Percentiles rank a stretch among this genome's conserved stretches.
phyloP scores from a whole-genome alignment of 441 rosid species.

The Adansonia gregorii region DNA sequence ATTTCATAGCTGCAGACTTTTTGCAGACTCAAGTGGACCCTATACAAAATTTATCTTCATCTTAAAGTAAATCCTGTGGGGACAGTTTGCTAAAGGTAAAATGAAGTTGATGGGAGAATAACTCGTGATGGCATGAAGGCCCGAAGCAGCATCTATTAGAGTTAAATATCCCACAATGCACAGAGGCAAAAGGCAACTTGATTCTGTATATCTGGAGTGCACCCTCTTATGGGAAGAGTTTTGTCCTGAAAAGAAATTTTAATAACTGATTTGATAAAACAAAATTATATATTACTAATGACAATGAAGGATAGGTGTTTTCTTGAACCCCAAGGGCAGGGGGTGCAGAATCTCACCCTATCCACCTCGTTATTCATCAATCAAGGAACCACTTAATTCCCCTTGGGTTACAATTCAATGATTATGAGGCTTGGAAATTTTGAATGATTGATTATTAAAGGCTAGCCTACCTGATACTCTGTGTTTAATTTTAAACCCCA shows the following conservation, averaged over 20 bases:
- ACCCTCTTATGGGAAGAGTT: not conserved
- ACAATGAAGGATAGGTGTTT: constrained; percentile 13
- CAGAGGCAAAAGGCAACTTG: not conserved
- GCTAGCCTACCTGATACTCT: not conserved
- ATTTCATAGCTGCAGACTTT: not conserved
- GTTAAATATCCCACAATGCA: constrained; percentile 9
- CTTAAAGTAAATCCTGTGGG: not conserved
- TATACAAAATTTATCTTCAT: not conserved
- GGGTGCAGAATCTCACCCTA: not conserved
- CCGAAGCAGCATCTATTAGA: constrained; percentile 1
- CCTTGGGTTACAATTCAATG: constrained; percentile 5
- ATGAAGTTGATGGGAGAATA: constrained; percentile 20
- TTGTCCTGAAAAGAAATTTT: constrained; percentile 12
- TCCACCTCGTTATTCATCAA: not conserved
- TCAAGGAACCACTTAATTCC: not conserved
- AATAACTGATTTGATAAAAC: constrained; percentile 8
- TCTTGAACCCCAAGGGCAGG: constrained; percentile 6
- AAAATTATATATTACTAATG: not conserved
- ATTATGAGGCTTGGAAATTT: not conserved
- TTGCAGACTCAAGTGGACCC: not conserved
- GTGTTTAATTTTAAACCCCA: not conserved
- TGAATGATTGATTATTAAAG: constrained; percentile 13
- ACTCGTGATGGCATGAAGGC: constrained; percentile 18
- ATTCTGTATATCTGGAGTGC: constrained; percentile 5
- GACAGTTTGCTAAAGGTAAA: constrained; percentile 1